Evolutionary conservation across 2,329 filamentous ascomycete genomes (phyloP).

Genomic region (Daldinia sp.): DNA sequence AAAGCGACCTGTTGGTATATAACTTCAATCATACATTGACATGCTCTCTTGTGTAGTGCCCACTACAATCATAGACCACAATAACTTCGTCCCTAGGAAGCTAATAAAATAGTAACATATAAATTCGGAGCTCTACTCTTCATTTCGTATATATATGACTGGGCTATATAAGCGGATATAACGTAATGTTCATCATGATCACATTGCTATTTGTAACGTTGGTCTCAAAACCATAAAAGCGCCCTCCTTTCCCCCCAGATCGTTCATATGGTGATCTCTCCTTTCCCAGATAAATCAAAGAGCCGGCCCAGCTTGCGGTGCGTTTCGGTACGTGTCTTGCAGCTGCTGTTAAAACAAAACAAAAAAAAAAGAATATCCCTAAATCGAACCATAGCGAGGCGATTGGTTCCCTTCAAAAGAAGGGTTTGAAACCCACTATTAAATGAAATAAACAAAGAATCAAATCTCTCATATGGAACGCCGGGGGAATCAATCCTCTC

Average conservation of each 20-base stretch:
- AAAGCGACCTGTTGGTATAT: too few species aligned
- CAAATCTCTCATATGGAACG: conserved; percentile 23
- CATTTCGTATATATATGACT: conserved; percentile 16
- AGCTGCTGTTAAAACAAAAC: conserved; percentile 1
- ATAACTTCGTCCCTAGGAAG: background rate
- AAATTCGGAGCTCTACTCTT: conserved; percentile 2
- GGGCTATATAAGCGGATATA: conserved; percentile 25
- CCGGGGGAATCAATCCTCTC: conserved; percentile 28
- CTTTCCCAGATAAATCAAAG: conserved; percentile 16
- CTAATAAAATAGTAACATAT: background rate
- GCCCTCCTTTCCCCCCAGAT: background rate
- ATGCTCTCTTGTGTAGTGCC: too few species aligned
- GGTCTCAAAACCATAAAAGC: conserved; percentile 24
- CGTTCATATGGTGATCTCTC: conserved; percentile 4
- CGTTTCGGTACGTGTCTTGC: conserved; percentile 30
- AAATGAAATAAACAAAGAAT: conserved; percentile 16
- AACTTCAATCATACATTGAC: too few species aligned
- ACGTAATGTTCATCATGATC: conserved; percentile 38
- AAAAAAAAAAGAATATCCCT: conserved; percentile 10
- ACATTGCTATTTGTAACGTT: conserved; percentile 39
- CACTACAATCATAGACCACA: background rate
- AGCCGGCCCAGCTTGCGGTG: conserved; percentile 32
- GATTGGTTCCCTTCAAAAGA: conserved; percentile 15
- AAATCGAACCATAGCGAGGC: conserved; percentile 16
- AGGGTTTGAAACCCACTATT: conserved; percentile 7